These are phyloP conservation scores for Mortierella sp. DNA, from an alignment of 371 early-diverging fungal genomes.

Conservation along the genomic window DNA sequence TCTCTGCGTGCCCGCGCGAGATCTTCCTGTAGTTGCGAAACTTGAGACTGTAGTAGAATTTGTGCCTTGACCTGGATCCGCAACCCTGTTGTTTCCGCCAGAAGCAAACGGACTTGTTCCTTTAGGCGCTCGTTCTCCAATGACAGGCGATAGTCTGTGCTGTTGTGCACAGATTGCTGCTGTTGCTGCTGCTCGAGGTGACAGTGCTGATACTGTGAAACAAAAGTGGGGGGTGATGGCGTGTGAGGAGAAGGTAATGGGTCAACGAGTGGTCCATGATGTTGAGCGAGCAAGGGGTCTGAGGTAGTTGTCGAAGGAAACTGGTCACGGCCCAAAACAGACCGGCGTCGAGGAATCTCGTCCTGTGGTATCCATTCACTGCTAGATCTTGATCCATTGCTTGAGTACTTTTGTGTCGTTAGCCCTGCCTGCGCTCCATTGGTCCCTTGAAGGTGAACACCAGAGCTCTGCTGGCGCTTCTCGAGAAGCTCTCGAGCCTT, in stretches of 20 bases:
- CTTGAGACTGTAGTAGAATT: not conserved
- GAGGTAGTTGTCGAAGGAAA: not conserved
- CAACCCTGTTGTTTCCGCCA: conserved; percentile 5
- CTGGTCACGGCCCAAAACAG: not conserved
- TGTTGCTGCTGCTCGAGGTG: not conserved
- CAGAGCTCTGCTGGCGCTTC: conserved; percentile 37
- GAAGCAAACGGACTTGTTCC: conserved; percentile 23
- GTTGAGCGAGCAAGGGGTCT: not conserved
- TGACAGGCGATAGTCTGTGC: not conserved
- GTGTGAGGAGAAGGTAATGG: not conserved
- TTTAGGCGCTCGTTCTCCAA: conserved; percentile 27
- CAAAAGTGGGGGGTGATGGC: not conserved
- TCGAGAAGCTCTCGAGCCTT: conserved; percentile 43
- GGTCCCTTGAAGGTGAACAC: conserved; percentile 1
- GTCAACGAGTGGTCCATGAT: not conserved
- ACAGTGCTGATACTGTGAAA: not conserved
- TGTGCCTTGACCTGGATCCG: not conserved
- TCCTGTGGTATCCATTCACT: not conserved
- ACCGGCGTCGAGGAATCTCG: not conserved
- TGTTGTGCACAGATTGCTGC: not conserved
- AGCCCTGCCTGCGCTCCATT: not conserved
- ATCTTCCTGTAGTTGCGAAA: conserved; percentile 8
- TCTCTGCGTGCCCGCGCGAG: not conserved
- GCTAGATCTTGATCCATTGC: not conserved
- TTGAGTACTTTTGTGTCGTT: not conserved